These are phyloP conservation scores for Nitzschia inconspicua DNA, from an alignment of 108 stramenopile genomes.

Conservation along the genomic window DNA sequence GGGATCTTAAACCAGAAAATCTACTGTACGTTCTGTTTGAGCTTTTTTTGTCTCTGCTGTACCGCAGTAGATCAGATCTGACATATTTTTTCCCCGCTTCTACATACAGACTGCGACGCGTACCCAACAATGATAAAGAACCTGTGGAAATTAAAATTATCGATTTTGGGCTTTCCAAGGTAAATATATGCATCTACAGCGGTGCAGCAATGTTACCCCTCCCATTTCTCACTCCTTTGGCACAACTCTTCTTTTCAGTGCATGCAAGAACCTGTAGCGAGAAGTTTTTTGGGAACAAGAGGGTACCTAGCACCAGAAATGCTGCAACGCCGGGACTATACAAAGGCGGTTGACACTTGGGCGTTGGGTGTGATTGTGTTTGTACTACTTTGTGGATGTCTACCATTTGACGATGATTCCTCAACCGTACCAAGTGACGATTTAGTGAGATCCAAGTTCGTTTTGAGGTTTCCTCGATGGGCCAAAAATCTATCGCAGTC, in stretches of 20 bases:
- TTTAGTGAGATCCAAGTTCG: slow-evolving; percentile 76
- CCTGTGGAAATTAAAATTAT: slow-evolving; percentile 94
- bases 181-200: slow-evolving; percentile 18
- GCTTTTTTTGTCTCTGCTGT: neutral
- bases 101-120: slow-evolving; percentile 22
- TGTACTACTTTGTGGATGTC: slow-evolving; percentile 92
- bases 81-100: neutral
- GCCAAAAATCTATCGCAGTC: slow-evolving; percentile 85
- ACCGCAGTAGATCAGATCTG: neutral
- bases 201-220: neutral
- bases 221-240: slow-evolving; percentile 8
- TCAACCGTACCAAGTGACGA: slow-evolving; percentile 70
- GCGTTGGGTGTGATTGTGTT: slow-evolving; percentile 91
- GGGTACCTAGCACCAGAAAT: slow-evolving; percentile 97
- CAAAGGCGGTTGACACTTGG: slow-evolving; percentile 88
- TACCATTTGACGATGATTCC: slow-evolving; percentile 98
- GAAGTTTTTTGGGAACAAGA: slow-evolving; percentile 90
- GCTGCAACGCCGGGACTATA: slow-evolving; percentile 91
- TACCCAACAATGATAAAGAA: slow-evolving; percentile 21
- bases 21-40: neutral
- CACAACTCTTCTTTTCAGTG: slow-evolving; percentile 15
- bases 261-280: slow-evolving; percentile 77
- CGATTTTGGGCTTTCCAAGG: slow-evolving; percentile 96
- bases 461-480: slow-evolving; percentile 92
- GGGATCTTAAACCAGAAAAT: slow-evolving; percentile 98